Evolutionary conservation across 495 filamentous ascomycete genomes (phyloP).

Genomic region (Bacidia rubella): DNA sequence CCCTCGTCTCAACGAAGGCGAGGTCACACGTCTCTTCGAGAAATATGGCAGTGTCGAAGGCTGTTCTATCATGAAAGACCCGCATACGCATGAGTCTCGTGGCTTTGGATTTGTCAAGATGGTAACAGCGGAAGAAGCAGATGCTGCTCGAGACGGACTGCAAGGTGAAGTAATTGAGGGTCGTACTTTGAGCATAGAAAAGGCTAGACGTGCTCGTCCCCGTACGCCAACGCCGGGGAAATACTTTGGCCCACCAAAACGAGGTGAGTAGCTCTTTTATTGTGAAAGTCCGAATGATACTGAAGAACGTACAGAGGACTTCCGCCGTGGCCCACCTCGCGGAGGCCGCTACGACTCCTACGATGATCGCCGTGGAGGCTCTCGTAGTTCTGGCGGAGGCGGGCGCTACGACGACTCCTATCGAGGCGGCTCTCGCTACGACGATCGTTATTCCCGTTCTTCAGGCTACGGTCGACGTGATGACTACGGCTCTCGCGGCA

Average conservation of each 20-base stretch:
- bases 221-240: conserved; percentile 96
- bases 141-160: conserved; percentile 90
- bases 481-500: conserved; percentile 51
- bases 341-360: conserved; percentile 45
- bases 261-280: conserved; percentile 48
- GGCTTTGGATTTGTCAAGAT: conserved; percentile 99
- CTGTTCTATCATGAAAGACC: conserved; percentile 98
- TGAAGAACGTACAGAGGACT: conserved; percentile 2
- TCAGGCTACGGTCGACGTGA: conserved; percentile 37
- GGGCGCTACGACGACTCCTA: conserved; percentile 26
- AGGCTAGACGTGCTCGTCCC: conserved; percentile 85
- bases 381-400: conserved; percentile 35
- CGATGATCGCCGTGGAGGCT: conserved; percentile 43
- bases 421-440: conserved; percentile 30
- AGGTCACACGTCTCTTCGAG: conserved; percentile 89
- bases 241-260: conserved; percentile 97
- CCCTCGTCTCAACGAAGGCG: conserved; percentile 78
- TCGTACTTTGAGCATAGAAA: conserved; percentile 95
- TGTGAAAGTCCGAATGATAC: neutral
- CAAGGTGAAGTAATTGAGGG: conserved; percentile 94
- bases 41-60: conserved; percentile 98
- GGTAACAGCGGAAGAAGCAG: conserved; percentile 81
- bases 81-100: conserved; percentile 94
- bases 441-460: conserved; percentile 39
- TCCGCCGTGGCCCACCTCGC: conserved; percentile 34